Percentiles rank a stretch among this genome's conserved stretches.
Conservation (phyloP, 2,329 filamentous ascomycete species). For the Dothideomycetidae sp. region DNA sequence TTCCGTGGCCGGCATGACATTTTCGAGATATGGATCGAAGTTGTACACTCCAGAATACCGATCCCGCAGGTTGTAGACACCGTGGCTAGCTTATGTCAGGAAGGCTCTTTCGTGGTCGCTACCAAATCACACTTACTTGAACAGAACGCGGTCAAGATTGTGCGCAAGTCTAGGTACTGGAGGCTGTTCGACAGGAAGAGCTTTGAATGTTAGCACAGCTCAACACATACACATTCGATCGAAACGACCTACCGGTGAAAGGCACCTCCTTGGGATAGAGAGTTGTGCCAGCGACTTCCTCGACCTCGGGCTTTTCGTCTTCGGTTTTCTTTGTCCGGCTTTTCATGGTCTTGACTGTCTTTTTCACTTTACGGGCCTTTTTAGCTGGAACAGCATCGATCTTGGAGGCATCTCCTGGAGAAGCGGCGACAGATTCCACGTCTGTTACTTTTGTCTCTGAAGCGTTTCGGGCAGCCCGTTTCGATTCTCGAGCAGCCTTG, state of each 20-base stretch:
- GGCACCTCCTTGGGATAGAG: background rate
- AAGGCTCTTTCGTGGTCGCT: no score
- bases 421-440: no score
- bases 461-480: no score
- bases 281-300: background rate
- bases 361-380: no score
- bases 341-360: background rate
- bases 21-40: constrained; percentile 86
- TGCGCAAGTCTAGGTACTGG: constrained; percentile 52
- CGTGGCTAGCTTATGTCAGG: constrained; percentile 36
- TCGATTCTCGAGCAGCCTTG: no score
- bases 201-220: constrained; percentile 20
- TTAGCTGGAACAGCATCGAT: no score
- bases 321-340: background rate
- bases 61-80: constrained; percentile 85
- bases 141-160: constrained; percentile 76
- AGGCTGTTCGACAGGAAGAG: constrained; percentile 28
- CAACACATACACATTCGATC: constrained; percentile 16
- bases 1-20: constrained; percentile 83
- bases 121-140: constrained; percentile 56
- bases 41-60: constrained; percentile 80
- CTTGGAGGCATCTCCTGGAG: no score
- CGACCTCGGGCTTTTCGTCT: background rate
- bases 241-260: background rate
- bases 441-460: no score